Base-by-base conservation (phyloP, 1,139 yeast species). In the Geotrichum siamense region DNA sequence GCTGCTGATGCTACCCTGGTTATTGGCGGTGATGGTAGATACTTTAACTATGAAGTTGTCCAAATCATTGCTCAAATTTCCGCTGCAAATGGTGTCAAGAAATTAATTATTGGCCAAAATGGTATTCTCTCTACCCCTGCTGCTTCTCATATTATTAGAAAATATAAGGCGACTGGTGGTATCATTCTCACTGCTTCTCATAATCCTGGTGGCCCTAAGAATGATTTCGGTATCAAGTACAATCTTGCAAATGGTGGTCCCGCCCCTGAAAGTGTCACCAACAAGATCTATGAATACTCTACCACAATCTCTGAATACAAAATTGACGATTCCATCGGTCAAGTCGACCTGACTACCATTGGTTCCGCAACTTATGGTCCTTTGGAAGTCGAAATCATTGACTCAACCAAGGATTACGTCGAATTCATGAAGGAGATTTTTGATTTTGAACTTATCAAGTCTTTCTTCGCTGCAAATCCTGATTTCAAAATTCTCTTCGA, bases 1-100 rank as follows among this genome's bases (percentile, higher is more conserved):
- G 68, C 80, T 6, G 49, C 75, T 46, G 83, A 70, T 50, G 72
- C 96, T 3, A 79, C 84, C 3, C 71, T 91, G 51, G 96, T 89
- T 3, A 79, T 91, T 54, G 98, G 98, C 47, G 98, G 98, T 49
- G 98, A 91, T 62, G 98, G 98, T 44, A 79, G 98, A 55, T 91
- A 71, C 71, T 91, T 85, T 69, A 89, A 89, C 60, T 84, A 79
- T 56, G 73, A 72, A 32, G 91, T 87, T 29, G 77, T 91, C 57
- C 86, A 87, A 61, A 68, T 82, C 59, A 91, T 91, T 57, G 81
- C 84, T 34, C 69, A 78, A 53, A 86, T 91, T 46, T 81, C 85
- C 48, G 94, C 94, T 36, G 98, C 93, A 41, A 91, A 91, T 62
- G 95, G 94, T 28, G 94, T 89, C 44, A 70, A 71, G 56, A 86